Evolutionary conservation across 2,329 filamentous ascomycete species (phyloP).

Genomic region (Aspergillus texensis): DNA sequence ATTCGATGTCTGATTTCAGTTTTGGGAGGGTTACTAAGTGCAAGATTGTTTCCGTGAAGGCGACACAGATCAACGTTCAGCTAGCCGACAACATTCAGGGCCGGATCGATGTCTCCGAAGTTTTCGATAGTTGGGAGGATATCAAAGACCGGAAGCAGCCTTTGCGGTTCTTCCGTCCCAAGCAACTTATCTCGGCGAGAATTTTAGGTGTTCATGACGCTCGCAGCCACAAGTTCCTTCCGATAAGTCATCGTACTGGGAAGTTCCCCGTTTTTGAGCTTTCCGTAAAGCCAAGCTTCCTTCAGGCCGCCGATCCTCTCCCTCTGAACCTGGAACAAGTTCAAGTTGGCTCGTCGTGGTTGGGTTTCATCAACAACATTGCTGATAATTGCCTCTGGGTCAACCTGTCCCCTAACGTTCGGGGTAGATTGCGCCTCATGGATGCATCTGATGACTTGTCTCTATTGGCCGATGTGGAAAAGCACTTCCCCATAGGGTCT

Average conservation of each 20-base stretch:
- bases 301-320: constrained; percentile 58
- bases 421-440: constrained; percentile 78
- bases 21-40: constrained; percentile 76
- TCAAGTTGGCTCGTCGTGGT: constrained; percentile 68
- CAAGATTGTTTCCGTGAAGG: constrained; percentile 79
- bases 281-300: constrained; percentile 71
- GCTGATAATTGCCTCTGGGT: constrained; percentile 82
- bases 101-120: constrained; percentile 88
- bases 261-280: constrained; percentile 83
- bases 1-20: constrained; percentile 69
- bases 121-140: constrained; percentile 86
- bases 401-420: constrained; percentile 83
- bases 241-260: constrained; percentile 80
- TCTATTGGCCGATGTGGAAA: constrained; percentile 71
- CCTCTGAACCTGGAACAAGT: constrained; percentile 73
- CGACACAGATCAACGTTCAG: constrained; percentile 88
- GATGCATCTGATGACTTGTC: constrained; percentile 88
- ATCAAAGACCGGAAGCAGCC: constrained; percentile 82
- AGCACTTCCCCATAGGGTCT: constrained; percentile 87
- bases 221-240: constrained; percentile 85
- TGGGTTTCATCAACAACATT: constrained; percentile 92
- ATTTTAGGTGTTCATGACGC: constrained; percentile 88
- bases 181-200: constrained; percentile 72
- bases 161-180: constrained; percentile 71
- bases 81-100: constrained; percentile 86